Evolutionary conservation across 805 yeast genomes (phyloP).

Genomic region (Cyberlindnera galapagoensis): DNA sequence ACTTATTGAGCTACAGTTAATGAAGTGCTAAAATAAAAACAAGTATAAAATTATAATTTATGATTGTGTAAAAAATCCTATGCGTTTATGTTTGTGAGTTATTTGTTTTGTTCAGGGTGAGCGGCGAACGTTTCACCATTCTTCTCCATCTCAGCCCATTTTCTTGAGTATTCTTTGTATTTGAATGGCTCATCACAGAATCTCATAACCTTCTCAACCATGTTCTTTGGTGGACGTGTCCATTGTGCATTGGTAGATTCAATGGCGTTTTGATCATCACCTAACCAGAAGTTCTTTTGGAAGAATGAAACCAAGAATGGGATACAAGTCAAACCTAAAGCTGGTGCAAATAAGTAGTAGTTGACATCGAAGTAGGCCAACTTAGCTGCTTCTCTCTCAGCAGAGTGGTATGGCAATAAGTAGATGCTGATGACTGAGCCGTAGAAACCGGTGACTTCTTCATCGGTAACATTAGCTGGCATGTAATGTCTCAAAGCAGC

Average conservation of each 20-base stretch:
- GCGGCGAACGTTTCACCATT: not conserved
- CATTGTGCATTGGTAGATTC: constrained; percentile 20
- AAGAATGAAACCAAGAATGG: constrained; percentile 27
- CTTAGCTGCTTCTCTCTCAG: constrained; percentile 28
- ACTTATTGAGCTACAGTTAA: too few relatives aligned
- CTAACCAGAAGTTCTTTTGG: constrained; percentile 31
- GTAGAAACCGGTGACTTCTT: constrained; percentile 18
- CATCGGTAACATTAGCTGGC: constrained; percentile 18
- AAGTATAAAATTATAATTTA: too few relatives aligned
- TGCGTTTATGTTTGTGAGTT: too few relatives aligned
- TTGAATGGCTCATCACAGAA: constrained; percentile 11
- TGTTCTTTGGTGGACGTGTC: constrained; percentile 5
- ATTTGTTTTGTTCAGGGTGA: too few relatives aligned
- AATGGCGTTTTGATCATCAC: constrained; percentile 31
- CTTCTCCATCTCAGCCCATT: constrained; percentile 7
- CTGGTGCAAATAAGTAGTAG: constrained; percentile 25
- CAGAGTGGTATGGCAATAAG: constrained; percentile 22
- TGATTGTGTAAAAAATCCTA: too few relatives aligned
- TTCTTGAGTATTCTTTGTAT: constrained; percentile 6
- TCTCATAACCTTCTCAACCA: constrained; percentile 4
- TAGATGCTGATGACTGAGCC: constrained; percentile 21
- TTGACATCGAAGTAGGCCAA: constrained; percentile 27
- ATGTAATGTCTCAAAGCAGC: constrained; percentile 24
- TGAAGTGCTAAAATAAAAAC: too few relatives aligned
- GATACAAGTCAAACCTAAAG: constrained; percentile 26